Conservation (phyloP, 768 basidiomycete species). For the Cubamyces sp. region DNA sequence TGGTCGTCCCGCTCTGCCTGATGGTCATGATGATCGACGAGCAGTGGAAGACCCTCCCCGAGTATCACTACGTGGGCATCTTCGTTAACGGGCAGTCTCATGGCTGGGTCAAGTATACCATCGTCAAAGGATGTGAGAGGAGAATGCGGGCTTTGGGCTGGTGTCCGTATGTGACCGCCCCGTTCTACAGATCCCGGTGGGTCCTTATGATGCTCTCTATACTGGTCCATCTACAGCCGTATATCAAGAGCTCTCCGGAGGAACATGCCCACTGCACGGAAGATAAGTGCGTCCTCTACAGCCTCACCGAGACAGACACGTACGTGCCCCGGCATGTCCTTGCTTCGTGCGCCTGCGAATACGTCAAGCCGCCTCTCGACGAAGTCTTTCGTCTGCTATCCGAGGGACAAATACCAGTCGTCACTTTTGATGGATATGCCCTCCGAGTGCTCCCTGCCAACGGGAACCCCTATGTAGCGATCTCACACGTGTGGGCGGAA, state of each 20-base stretch:
- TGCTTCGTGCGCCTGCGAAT: slow-evolving; percentile 5
- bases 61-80: not conserved
- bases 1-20: not conserved
- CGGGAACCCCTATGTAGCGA: not conserved
- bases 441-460: slow-evolving; percentile 1
- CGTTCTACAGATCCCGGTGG: not conserved
- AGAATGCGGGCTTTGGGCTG: not conserved
- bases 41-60: not conserved
- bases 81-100: not conserved
- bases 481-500: slow-evolving; percentile 9
- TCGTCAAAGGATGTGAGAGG: not conserved
- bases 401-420: not conserved
- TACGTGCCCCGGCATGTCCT: slow-evolving; percentile 13
- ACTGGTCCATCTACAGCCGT: slow-evolving; percentile 4
- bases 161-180: not conserved
- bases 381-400: slow-evolving; percentile 6
- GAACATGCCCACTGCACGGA: slow-evolving; percentile 9
- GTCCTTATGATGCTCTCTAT: not conserved
- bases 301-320: not conserved
- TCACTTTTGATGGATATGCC: not conserved
- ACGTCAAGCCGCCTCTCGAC: slow-evolving; percentile 11
- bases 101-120: not conserved
- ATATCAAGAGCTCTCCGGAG: not conserved
- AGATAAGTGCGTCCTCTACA: slow-evolving; percentile 11
- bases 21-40: not conserved